These are phyloP conservation scores for Saccharomyces pastorianus DNA, from an alignment of 1,139 yeast species.

Conservation along the genomic window DNA sequence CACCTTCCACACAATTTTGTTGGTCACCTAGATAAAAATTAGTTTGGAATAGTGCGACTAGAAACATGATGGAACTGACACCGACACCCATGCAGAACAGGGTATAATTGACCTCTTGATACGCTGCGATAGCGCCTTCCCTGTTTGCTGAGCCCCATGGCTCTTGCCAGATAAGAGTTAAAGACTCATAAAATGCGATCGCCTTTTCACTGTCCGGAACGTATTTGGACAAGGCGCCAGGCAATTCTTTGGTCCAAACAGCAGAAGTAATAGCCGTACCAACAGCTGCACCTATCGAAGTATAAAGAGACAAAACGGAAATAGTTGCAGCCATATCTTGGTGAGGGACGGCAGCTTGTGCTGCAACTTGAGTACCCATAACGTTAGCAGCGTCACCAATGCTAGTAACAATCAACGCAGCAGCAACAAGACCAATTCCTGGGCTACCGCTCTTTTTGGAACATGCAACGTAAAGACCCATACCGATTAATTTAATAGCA, in stretches of 20 bases:
- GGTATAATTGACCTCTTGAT: constrained; percentile 21
- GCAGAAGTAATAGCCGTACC: constrained; percentile 43
- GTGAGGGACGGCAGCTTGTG: constrained; percentile 38
- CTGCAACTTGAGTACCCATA: constrained; percentile 32
- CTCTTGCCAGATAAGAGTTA: constrained; percentile 17
- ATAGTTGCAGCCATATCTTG: constrained; percentile 42
- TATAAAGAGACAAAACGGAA: constrained; percentile 37
- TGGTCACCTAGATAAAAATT: constrained; percentile 33
- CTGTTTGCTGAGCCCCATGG: constrained; percentile 27
- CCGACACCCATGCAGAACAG: constrained; percentile 14
- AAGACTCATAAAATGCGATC: constrained; percentile 16
- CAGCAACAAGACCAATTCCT: constrained; percentile 26
- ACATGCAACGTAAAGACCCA: constrained; percentile 23
- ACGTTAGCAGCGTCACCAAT: constrained; percentile 33
- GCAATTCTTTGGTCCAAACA: constrained; percentile 37
- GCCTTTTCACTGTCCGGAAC: background rate
- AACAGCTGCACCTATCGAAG: constrained; percentile 39
- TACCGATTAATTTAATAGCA: constrained; percentile 29
- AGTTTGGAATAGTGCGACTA: constrained; percentile 31
- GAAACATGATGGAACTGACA: constrained; percentile 26
- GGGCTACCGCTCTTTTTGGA: constrained; percentile 21
- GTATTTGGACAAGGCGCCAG: background rate
- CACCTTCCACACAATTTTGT: constrained; percentile 32
- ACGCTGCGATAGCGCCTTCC: constrained; percentile 31
- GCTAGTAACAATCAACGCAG: constrained; percentile 29